phyloP scores from a whole-genome alignment of 169 alveolate species.

The Blepharisma undulans region DNA sequence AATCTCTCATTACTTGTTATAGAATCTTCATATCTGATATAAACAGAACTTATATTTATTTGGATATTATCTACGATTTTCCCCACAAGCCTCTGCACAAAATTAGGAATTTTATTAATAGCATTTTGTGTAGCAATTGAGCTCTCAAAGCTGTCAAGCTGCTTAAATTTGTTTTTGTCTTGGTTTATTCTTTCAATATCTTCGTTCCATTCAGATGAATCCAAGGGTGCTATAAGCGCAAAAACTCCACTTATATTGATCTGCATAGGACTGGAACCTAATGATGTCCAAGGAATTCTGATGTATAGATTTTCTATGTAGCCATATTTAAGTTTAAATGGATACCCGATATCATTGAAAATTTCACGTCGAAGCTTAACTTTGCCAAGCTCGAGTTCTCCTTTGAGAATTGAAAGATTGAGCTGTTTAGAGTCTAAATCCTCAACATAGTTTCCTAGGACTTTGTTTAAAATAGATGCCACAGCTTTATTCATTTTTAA shows the following conservation, averaged over 20 bases:
- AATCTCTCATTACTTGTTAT: slow-evolving; percentile 47
- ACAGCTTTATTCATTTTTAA: slow-evolving; percentile 35
- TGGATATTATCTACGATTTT: slow-evolving; percentile 61
- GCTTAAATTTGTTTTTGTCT: background rate
- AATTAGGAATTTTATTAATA: slow-evolving; percentile 47
- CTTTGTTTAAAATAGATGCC: slow-evolving; percentile 49
- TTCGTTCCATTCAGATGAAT: slow-evolving; percentile 55
- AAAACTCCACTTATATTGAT: slow-evolving; percentile 47
- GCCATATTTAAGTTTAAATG: slow-evolving; percentile 61
- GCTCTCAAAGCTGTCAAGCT: slow-evolving; percentile 48
- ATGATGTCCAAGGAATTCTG: slow-evolving; percentile 54
- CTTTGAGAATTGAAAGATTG: slow-evolving; percentile 48
- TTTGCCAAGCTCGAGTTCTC: slow-evolving; percentile 51
- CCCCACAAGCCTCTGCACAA: slow-evolving; percentile 35
- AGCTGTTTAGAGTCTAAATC: slow-evolving; percentile 59
- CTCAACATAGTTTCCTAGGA: slow-evolving; percentile 61
- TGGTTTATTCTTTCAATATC: slow-evolving; percentile 44
- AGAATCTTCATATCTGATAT: slow-evolving; percentile 55
- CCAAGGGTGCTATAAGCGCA: slow-evolving; percentile 28
- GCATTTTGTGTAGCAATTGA: background rate
- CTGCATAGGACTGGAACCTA: slow-evolving; percentile 47
- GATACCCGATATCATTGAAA: slow-evolving; percentile 55
- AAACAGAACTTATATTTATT: slow-evolving; percentile 45
- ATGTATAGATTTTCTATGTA: slow-evolving; percentile 50
- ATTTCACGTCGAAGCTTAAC: slow-evolving; percentile 37